Conservation (phyloP, 345 rosid species). For the Acer campestre region DNA sequence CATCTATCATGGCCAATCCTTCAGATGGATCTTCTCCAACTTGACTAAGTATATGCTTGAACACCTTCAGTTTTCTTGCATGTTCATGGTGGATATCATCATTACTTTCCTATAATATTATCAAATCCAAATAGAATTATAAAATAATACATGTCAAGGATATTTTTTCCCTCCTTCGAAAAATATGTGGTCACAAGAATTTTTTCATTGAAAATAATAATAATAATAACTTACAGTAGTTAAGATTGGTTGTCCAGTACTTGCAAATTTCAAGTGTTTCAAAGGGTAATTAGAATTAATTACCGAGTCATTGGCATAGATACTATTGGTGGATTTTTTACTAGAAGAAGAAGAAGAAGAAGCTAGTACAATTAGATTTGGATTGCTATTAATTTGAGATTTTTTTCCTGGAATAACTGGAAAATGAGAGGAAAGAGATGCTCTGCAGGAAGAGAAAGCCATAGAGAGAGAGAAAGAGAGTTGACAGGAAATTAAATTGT, state of each 20-base stretch:
- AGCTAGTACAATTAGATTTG: not conserved
- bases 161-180: not conserved
- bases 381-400: not conserved
- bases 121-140: too few relatives aligned
- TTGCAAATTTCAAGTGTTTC: not conserved
- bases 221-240: not conserved
- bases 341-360: not conserved
- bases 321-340: not conserved
- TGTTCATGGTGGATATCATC: not conserved
- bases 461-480: not conserved
- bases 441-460: not conserved
- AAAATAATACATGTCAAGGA: too few relatives aligned
- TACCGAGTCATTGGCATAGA: not conserved
- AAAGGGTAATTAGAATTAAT: not conserved
- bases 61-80: not conserved
- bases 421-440: not conserved
- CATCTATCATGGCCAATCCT: conserved; percentile 12
- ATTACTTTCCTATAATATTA: not conserved
- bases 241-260: not conserved
- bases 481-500: not conserved
- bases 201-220: not conserved
- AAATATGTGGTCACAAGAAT: not conserved
- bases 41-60: not conserved
- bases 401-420: not conserved
- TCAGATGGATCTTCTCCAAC: not conserved